Evolutionary conservation across 2,329 filamentous ascomycete species (phyloP), one percentile per base, ranked within the genome.

Genomic region (Microascus cirrosus): DNA sequence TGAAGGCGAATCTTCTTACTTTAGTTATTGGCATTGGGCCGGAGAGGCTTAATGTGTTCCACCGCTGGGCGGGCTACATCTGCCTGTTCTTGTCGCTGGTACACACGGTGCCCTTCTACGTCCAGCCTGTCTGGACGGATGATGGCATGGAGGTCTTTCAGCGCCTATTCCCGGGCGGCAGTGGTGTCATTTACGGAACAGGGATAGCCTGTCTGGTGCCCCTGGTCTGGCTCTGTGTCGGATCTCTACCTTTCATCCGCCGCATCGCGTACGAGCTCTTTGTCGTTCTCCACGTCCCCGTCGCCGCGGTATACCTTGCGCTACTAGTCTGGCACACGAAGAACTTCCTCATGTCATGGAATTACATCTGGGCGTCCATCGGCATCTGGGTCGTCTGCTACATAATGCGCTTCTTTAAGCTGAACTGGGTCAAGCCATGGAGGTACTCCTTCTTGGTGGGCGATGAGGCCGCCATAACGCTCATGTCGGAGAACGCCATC

Each of bases 271-370:
- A 96, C 70, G 93, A 97, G 69, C 71, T 90, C 1, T 97, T 97
- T 66, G 84, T 93, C 20, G 71, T 86, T 34, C 74, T 95, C 2
- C 93, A 97, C 67, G 82, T 92, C 0, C 91, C 93, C 0, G 86
- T 90, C 11, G 86, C 90, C 0, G 81, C 92, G 45, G 75, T 89
- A 15, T 95, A 94, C 66, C 75, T 96, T 7, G 92, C 80, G 1
- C 81, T 95, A 68, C 78, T 97, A 32, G 95, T 97, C 73, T 97
- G 93, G 93, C 93, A 97, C 70, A 94, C 89, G 65, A 88, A 92
- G 71, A 96, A 96, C 71, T 95, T 89, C 64, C 80, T 96, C 42
- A 86, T 85, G 58, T 95, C 92, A 0, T 96, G 92, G 92, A 78
- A 83, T 66, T 97, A 96, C 66, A 81, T 97, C 2, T 95, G 83